These are phyloP conservation scores for Penicillium cosmopolitanum DNA, from an alignment of 495 filamentous ascomycete species.

Conservation along the genomic window DNA sequence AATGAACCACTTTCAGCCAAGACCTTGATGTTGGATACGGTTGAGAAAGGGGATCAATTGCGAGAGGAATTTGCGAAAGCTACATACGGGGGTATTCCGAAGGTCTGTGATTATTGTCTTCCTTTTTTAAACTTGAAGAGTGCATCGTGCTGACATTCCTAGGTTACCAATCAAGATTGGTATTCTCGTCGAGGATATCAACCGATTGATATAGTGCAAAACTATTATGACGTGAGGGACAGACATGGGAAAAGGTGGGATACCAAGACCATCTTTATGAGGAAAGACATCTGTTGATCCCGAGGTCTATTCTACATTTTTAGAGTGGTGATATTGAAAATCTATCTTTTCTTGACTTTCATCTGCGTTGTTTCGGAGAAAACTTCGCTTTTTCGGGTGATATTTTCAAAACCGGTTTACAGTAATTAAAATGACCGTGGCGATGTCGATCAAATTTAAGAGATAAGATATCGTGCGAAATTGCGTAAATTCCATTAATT, in stretches of 20 bases:
- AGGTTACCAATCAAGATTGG: slow-evolving; percentile 23
- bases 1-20: slow-evolving; percentile 28
- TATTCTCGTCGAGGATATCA: slow-evolving; percentile 25
- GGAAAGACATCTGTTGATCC: slow-evolving; percentile 21
- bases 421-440: background rate
- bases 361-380: background rate
- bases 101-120: slow-evolving; percentile 15
- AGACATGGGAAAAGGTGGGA: slow-evolving; percentile 25
- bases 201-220: slow-evolving; percentile 17
- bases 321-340: background rate
- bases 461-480: background rate
- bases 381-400: background rate
- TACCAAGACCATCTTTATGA: slow-evolving; percentile 29
- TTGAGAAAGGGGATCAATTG: slow-evolving; percentile 23
- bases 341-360: background rate
- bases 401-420: background rate
- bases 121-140: background rate
- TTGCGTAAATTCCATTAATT: background rate
- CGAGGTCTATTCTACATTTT: background rate
- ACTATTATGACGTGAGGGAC: slow-evolving; percentile 20
- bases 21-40: slow-evolving; percentile 28
- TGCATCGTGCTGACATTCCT: background rate
- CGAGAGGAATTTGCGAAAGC: slow-evolving; percentile 27
- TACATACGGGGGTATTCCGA: slow-evolving; percentile 22
- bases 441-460: background rate